phyloP scores from a whole-genome alignment of 352 stramenopile species.

The Pythium guiyangense region DNA sequence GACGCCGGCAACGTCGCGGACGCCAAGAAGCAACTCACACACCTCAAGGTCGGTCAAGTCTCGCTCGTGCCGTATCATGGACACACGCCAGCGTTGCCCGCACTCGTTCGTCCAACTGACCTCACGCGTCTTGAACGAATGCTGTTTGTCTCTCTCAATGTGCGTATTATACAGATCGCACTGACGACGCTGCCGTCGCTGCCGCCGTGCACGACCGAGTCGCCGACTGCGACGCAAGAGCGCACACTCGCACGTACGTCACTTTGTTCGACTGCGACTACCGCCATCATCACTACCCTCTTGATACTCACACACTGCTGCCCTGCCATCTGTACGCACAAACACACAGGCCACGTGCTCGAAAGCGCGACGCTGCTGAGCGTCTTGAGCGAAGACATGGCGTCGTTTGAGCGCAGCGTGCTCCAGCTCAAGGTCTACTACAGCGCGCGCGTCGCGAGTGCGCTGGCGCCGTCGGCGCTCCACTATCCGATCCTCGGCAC shows the following conservation, averaged over 20 bases:
- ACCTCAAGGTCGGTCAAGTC: slow-evolving; percentile 85
- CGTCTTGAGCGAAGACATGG: slow-evolving; percentile 81
- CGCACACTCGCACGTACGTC: slow-evolving; percentile 68
- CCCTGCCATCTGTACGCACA: too few species aligned
- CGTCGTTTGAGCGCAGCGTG: slow-evolving; percentile 85
- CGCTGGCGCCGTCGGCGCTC: slow-evolving; percentile 61
- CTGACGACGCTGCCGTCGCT: slow-evolving; percentile 82
- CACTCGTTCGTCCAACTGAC: not conserved
- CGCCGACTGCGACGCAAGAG: slow-evolving; percentile 57
- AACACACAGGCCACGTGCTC: slow-evolving; percentile 82
- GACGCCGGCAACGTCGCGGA: slow-evolving; percentile 39
- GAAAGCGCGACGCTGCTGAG: slow-evolving; percentile 89
- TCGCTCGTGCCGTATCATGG: not conserved
- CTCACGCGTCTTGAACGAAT: not conserved
- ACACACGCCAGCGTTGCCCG: not conserved
- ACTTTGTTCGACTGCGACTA: not conserved
- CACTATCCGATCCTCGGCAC: slow-evolving; percentile 87
- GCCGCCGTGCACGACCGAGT: slow-evolving; percentile 52
- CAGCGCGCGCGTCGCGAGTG: slow-evolving; percentile 24
- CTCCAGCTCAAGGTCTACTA: slow-evolving; percentile 90
- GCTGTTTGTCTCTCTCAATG: not conserved
- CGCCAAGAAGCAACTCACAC: slow-evolving; percentile 36
- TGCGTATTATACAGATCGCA: slow-evolving; percentile 72
- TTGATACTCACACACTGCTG: not conserved
- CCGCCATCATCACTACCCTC: not conserved